These are phyloP conservation scores for Lobosporangium transversale DNA, from an alignment of 192 early-diverging fungal genomes.

Conservation along the genomic window DNA sequence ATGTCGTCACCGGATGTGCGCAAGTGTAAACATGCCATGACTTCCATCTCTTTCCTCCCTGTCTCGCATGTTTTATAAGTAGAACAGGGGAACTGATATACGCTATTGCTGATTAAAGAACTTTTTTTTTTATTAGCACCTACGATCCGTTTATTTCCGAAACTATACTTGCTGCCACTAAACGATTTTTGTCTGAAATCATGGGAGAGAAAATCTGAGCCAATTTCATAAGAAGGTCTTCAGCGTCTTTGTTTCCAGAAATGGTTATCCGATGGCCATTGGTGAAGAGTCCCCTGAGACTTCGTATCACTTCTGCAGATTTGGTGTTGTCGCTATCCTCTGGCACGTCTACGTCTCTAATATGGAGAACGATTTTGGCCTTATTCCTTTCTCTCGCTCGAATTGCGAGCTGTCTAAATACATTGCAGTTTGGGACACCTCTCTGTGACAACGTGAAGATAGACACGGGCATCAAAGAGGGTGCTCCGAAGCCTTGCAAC, in stretches of 20 bases:
- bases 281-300: background rate
- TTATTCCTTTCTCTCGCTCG: background rate
- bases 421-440: background rate
- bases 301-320: background rate
- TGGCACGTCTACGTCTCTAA: background rate
- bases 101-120: too few species aligned
- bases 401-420: background rate
- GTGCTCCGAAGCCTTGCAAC: background rate
- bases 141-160: background rate
- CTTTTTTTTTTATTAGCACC: too few species aligned
- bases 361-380: background rate
- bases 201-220: background rate
- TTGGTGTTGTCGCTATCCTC: background rate
- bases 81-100: too few species aligned
- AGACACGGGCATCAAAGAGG: background rate
- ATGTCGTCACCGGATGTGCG: too few species aligned
- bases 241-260: background rate
- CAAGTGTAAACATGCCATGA: too few species aligned
- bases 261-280: background rate
- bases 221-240: background rate
- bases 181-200: constrained; percentile 1
- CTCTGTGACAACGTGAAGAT: background rate
- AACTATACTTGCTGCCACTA: background rate
- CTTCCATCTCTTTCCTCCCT: too few species aligned
- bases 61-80: too few species aligned